A percentile compares a stretch with the other conserved stretches of the same genome.
phyloP scores from a whole-genome alignment of 1,284 basidiomycete species.

The Coniferiporia weirii region DNA sequence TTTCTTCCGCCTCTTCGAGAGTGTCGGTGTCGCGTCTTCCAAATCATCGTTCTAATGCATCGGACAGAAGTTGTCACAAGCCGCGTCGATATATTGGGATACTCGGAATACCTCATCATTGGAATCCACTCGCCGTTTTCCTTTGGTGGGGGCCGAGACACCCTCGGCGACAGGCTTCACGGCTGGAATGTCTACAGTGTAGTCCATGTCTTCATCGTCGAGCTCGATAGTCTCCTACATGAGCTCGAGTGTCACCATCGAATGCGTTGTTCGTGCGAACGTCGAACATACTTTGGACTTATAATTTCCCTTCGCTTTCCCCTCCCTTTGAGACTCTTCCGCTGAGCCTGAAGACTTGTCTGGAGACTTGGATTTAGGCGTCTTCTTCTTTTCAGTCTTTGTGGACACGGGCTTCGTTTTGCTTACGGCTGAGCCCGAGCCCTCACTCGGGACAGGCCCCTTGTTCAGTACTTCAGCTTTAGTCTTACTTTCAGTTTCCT shows the following conservation, averaged over 20 bases:
- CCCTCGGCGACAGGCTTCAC: slow-evolving; percentile 8
- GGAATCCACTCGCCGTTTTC: slow-evolving; percentile 12
- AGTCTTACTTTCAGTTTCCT: no score
- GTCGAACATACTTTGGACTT: slow-evolving; percentile 6
- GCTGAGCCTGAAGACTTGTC: slow-evolving; percentile 3
- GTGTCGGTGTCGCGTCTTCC: slow-evolving; percentile 3
- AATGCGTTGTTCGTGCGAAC: background rate
- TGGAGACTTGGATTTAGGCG: slow-evolving; percentile 1
- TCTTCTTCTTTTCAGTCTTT: slow-evolving; percentile 18
- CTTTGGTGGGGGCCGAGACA: background rate
- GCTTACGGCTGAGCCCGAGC: no score
- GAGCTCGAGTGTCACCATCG: background rate
- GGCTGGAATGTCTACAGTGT: background rate
- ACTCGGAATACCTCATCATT: slow-evolving; percentile 2
- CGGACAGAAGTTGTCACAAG: background rate
- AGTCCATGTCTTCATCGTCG: slow-evolving; percentile 7
- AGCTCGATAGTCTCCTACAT: background rate
- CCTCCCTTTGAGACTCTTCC: slow-evolving; percentile 8
- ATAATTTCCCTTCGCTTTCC: slow-evolving; percentile 20
- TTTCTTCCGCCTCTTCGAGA: slow-evolving; percentile 13
- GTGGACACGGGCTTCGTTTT: slow-evolving; percentile 7
- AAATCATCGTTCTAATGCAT: slow-evolving; percentile 9
- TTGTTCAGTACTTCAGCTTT: no score
- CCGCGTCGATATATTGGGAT: background rate
- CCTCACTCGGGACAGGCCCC: no score